Base-by-base conservation (phyloP, 495 filamentous ascomycete species). In the Cladorrhinum samala region DNA sequence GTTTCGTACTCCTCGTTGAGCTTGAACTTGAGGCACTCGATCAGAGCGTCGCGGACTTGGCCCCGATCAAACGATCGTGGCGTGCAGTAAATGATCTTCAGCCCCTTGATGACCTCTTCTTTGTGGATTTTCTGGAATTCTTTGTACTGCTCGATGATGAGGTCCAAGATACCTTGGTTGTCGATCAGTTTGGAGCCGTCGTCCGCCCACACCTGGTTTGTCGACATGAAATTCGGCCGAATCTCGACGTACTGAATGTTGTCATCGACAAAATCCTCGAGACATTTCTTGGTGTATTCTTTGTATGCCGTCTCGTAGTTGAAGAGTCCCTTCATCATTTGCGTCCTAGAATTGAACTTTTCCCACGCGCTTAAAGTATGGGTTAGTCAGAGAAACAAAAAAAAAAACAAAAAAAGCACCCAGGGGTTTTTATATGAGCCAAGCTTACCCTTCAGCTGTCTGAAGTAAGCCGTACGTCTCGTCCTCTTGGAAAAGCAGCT, bases 21-120 rank as follows among this genome's bases (percentile, higher is more conserved):
- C 62, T 96, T 95, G 60, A 88, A 78, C 23, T 74, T 65, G 55
- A 96, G 84, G 59, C 91, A 96, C 53, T 92, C 73, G 37, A 84
- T 77, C 75, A 97, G 86, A 37, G 74, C 77, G 2, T 81, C 71
- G 33, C 82, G 69, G 5, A 96, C 80, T 7, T 74, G 62, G 0
- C 77, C 75, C 24, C 79, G 80, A 18, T 74, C 63, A 27, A 87
- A 81, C n/a, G 73, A 77, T 24, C 75, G 68, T 25, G 75, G 75
- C 2, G 72, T 75, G 63, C 75, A 78, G 61, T 77, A 78, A 33
- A 78, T 78, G 47, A 78, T 67, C 50, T 77, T 77, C 55, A 78
- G 68, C 1, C 75, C 75, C 27, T 72, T 68, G 18, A 78, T 57
- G 0, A 60, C 27, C 8, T 57, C 55, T 0, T 51, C 18, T 23